Evolutionary conservation across 139 green algal genomes (phyloP).

Genomic region (Klebsormidium nitens): DNA sequence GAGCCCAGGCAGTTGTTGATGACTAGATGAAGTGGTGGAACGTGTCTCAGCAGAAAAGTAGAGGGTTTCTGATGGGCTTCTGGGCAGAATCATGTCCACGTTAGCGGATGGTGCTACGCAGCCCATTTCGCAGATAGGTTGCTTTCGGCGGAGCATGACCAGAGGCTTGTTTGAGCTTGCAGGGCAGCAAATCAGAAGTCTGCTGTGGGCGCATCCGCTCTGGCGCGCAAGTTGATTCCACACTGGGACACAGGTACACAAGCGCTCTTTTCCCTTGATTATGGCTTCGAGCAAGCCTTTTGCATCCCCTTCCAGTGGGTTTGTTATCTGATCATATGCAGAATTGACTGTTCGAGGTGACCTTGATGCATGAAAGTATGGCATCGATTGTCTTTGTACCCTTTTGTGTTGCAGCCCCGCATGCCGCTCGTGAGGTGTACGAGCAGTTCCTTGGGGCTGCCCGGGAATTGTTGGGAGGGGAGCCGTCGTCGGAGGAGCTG

Average conservation of each 20-base stretch:
- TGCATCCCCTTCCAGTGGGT: not conserved
- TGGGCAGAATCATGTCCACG: not conserved
- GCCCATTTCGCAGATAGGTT: not conserved
- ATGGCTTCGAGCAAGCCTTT: not conserved
- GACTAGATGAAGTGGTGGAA: not conserved
- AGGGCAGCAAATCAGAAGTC: slow-evolving; percentile 9
- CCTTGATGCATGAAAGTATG: slow-evolving; percentile 9
- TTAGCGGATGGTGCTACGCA: slow-evolving; percentile 18
- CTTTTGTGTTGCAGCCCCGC: slow-evolving; percentile 20
- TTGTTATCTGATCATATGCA: not conserved
- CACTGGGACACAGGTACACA: slow-evolving; percentile 23
- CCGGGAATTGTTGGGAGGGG: slow-evolving; percentile 13
- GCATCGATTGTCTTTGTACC: not conserved
- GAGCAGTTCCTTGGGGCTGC: slow-evolving; percentile 17
- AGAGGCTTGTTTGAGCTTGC: not conserved
- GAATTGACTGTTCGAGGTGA: slow-evolving; percentile 8
- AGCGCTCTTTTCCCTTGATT: not conserved
- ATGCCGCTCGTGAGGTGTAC: slow-evolving; percentile 7
- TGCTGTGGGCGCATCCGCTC: slow-evolving; percentile 16
- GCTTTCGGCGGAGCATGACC: not conserved
- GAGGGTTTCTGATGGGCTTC: not conserved
- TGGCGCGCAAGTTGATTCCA: slow-evolving; percentile 29
- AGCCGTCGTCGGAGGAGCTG: slow-evolving; percentile 22
- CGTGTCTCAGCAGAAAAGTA: not conserved
- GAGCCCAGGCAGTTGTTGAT: not conserved